Conservation (phyloP, 495 filamentous ascomycete species). For the Thozetella sp. region DNA sequence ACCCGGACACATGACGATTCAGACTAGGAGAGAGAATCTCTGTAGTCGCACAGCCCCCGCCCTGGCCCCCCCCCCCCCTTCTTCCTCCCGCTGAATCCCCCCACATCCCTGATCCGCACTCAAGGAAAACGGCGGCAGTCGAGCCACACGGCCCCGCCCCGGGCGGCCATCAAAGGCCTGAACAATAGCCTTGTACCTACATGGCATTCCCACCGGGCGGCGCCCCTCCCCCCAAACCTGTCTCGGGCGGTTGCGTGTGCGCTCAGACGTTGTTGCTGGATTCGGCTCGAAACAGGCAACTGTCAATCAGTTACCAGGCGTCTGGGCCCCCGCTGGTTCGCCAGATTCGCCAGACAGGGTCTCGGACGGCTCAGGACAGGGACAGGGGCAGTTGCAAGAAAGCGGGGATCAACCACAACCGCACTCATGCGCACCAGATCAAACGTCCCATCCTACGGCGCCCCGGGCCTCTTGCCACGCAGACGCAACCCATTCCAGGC, state of each 20-base stretch:
- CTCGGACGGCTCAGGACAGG: background rate
- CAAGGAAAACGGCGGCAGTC: too few species aligned
- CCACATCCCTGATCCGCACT: too few species aligned
- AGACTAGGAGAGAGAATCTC: too few species aligned
- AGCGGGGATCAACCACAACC: background rate
- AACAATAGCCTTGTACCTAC: background rate
- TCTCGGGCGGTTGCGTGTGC: background rate
- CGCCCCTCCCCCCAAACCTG: too few species aligned
- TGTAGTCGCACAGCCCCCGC: too few species aligned
- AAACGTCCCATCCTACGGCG: background rate
- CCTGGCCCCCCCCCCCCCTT: too few species aligned
- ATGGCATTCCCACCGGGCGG: too few species aligned
- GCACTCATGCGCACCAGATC: background rate
- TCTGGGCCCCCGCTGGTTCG: background rate
- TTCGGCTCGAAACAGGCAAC: background rate
- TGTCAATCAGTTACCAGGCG: constrained; percentile 3
- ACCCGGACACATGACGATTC: too few species aligned
- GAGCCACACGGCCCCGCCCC: background rate
- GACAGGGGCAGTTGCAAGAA: constrained; percentile 2
- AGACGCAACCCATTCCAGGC: background rate
- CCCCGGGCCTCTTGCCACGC: background rate
- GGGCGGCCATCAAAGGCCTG: background rate
- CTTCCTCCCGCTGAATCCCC: too few species aligned
- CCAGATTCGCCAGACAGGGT: too few species aligned
- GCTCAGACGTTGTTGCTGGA: background rate